Percentiles rank a stretch among this genome's conserved stretches.
Evolutionary conservation across 495 filamentous ascomycete species (phyloP).

Genomic region (Penicillium cinerascens): DNA sequence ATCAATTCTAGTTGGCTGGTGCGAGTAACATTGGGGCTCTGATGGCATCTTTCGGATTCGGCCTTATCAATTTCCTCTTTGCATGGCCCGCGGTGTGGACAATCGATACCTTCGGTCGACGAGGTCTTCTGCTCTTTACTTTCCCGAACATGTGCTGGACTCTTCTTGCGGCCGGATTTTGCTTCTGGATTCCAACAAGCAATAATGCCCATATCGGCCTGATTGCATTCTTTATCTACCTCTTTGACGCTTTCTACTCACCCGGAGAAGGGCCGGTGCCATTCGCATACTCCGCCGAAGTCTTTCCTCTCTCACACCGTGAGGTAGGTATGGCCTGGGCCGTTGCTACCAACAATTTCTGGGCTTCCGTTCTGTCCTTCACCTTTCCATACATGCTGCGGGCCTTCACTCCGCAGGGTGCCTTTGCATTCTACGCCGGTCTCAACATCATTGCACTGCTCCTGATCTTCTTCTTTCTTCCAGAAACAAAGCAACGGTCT

Average conservation of each 20-base stretch:
- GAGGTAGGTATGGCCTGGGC: constrained; percentile 74
- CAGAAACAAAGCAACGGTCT: constrained; percentile 61
- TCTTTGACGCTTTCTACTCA: constrained; percentile 71
- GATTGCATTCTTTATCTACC: constrained; percentile 67
- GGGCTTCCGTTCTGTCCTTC: constrained; percentile 61
- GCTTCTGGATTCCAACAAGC: constrained; percentile 57
- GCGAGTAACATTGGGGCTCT: constrained; percentile 56
- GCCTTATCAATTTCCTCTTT: constrained; percentile 78
- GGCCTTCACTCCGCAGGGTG: constrained; percentile 46
- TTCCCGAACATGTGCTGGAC: constrained; percentile 85
- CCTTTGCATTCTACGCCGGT: constrained; percentile 59
- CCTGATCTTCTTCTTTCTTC: constrained; percentile 65
- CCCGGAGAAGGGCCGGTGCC: constrained; percentile 81
- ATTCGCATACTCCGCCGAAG: constrained; percentile 77
- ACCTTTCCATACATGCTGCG: constrained; percentile 63
- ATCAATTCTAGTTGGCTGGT: constrained; percentile 57
- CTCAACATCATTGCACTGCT: constrained; percentile 60
- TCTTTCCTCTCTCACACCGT: constrained; percentile 70
- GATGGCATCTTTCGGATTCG: constrained; percentile 74
- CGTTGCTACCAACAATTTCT: constrained; percentile 66
- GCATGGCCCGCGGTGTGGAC: constrained; percentile 79
- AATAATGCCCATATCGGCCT: constrained; percentile 54
- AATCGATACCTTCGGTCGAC: constrained; percentile 81
- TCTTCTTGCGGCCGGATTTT: constrained; percentile 67
- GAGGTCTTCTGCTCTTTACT: constrained; percentile 73